Base-by-base conservation (phyloP, 495 filamentous ascomycete genomes). In the Cairneyella variabilis region DNA sequence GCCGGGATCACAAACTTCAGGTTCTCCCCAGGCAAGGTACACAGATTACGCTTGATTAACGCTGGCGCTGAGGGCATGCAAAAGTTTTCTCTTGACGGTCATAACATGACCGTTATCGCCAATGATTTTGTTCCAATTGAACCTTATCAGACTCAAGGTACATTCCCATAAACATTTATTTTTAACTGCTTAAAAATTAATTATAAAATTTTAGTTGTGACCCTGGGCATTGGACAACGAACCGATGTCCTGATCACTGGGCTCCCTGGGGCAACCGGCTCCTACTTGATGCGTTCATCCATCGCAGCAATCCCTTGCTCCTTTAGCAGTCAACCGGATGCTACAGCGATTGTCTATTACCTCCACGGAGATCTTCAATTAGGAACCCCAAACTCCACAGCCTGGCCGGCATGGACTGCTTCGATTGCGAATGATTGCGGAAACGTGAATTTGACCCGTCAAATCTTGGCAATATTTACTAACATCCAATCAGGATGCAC, bases 201-300 rank as follows among this genome's bases (percentile, higher is more conserved):
- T 8, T 18, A 28, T 18, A 2, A 20, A 28, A n/a, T 14, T 7
- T 20, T 32, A 51, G 51, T 54, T 42, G 48, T 52, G 1, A 57
- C 50, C 8, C 14, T 58, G 11, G 46, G 34, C 7, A 70, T 89
- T 64, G 86, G 81, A 10, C 84, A 90, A 68, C 77, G 87, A 30
- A 83, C 83, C 62, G 80, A 89, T 55, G 73, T 62, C 20, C 27
- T 61, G 1, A 45, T 61, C 26, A 75, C 76, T 26, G 85, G 30
- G 3, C 17, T 36, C 46, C 30, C 41, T 5, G 32, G 21, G 0
- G 10, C 46, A 76, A 65, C 78, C 56, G 51, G 63, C 11, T 64
- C 70, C 67, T 89, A 84, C 68, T 88, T 83, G 83, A 58, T 64
- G 51, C 50, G 61, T 20, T 52, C 57, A 11, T 51, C 25, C 16